phyloP scores from a whole-genome alignment of 1,284 basidiomycete species.

The Malassezia dermatis region DNA sequence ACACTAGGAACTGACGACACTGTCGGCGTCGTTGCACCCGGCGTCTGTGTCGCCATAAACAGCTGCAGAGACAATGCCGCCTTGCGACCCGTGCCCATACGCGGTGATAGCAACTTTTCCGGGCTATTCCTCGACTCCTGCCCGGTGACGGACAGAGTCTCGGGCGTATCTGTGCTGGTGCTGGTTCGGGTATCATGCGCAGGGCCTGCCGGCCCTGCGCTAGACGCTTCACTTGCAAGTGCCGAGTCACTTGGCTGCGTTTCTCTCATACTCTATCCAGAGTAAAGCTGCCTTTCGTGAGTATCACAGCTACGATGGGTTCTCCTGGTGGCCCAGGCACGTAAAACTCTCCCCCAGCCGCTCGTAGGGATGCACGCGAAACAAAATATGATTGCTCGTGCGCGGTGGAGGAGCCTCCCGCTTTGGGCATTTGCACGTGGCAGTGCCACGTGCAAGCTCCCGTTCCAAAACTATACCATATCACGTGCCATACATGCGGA shows the following conservation, averaged over 20 bases:
- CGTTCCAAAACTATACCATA: background rate
- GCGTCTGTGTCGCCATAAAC: constrained; percentile 14
- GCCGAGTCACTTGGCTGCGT: background rate
- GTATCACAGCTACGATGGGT: background rate
- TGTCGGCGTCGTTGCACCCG: background rate
- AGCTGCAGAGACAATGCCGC: constrained; percentile 11
- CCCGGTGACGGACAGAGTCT: background rate
- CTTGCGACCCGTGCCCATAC: constrained; percentile 13
- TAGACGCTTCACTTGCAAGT: background rate
- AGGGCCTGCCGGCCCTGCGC: background rate
- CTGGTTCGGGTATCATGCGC: background rate
- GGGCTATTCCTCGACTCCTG: background rate
- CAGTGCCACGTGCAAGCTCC: background rate
- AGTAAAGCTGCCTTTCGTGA: background rate
- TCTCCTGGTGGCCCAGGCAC: background rate
- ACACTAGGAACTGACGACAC: background rate
- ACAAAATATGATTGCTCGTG: constrained; percentile 13
- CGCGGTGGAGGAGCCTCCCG: constrained; percentile 15
- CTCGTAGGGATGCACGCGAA: background rate
- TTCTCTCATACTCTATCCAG: background rate
- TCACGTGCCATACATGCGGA: constrained; percentile 6
- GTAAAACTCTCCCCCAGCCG: background rate
- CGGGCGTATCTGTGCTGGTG: background rate
- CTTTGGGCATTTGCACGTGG: constrained; percentile 1
- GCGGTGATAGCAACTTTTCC: background rate